These are phyloP conservation scores for Eucalyptus cladocalyx DNA, from an alignment of 345 rosid genomes.

Conservation along the genomic window DNA sequence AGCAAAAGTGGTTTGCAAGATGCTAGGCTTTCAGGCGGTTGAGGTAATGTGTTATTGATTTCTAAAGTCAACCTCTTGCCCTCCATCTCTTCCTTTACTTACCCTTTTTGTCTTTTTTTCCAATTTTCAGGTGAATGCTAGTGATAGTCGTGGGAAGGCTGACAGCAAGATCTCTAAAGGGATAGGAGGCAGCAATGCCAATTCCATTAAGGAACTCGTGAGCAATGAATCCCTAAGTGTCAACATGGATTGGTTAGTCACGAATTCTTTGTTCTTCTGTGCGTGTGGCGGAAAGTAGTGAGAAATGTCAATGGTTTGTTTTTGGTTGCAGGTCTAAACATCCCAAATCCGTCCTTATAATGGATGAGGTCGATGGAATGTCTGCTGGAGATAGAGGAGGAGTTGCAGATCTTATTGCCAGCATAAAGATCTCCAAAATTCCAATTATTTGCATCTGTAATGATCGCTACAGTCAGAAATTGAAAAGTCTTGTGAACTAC, in stretches of 20 bases:
- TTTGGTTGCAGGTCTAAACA: constrained; percentile 49
- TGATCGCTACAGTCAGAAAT: constrained; percentile 95
- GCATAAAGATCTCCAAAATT: constrained; percentile 87
- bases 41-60: constrained; percentile 36
- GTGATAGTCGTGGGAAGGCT: constrained; percentile 98
- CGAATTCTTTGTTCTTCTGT: neutral
- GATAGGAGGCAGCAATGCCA: constrained; percentile 94
- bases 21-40: constrained; percentile 89
- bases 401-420: constrained; percentile 92
- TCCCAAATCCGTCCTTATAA: constrained; percentile 75
- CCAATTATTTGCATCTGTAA: constrained; percentile 97
- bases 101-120: neutral
- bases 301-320: neutral
- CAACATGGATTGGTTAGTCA: constrained; percentile 49
- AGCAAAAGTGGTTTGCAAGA: constrained; percentile 82
- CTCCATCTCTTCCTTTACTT: neutral
- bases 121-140: constrained; percentile 72
- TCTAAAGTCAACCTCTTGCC: neutral
- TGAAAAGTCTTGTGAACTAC: constrained; percentile 87
- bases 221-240: constrained; percentile 68
- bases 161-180: constrained; percentile 70
- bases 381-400: constrained; percentile 99
- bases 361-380: constrained; percentile 99
- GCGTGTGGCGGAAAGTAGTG: neutral
- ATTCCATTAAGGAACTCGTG: constrained; percentile 87